Base-by-base conservation (phyloP, 176 grass and related monocot genomes). In the Carex cristatella region DNA sequence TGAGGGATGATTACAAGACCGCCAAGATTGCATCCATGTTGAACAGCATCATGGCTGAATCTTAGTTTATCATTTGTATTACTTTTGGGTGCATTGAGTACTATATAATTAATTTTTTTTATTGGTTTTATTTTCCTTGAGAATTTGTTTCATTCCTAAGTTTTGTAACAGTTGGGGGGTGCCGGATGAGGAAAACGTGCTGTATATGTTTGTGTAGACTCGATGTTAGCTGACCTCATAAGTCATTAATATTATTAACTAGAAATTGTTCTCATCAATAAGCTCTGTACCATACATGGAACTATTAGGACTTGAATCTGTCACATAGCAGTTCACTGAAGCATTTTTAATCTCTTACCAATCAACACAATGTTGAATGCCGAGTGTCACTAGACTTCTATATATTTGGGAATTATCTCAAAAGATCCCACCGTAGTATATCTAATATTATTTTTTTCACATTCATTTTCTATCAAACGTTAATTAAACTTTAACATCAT, bases 1-100 rank as follows among this genome's bases (percentile, higher is more conserved):
- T 99, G 51, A 90, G 96, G 71, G 96, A 99, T 61, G 96, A 99
- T 78, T 99, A 94, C 72, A 99, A 99, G 86, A 88, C 93, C 0
- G 91, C 96, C 19, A 99, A 99, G 86, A 95, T 99, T 23, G 86
- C 96, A 81, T 88, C 96, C 6, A 99, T 92, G 93, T 88, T 99
- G 28, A 94, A 89, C 85, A 92, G 55, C 83, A 89, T 95, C 81
- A 74, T 90, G 83, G 65, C 93, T 2, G 90, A 95, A 51, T 88
- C 79, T 48, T 99, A 87, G 88, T 84, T 83, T 53, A 48, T 53
- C 27, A 40, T 37, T 81, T 65, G 7, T 49, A 15, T 51, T 83
- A 16, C 30, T 46, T 33, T 53, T 82, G 56, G 7, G 16, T 31
- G 81, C 61, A 53, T 53, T 54, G 38, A 7, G 32, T 83, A 13